phyloP scores from a whole-genome alignment of 176 grass and related monocot species.

The Microstegium vimineum region DNA sequence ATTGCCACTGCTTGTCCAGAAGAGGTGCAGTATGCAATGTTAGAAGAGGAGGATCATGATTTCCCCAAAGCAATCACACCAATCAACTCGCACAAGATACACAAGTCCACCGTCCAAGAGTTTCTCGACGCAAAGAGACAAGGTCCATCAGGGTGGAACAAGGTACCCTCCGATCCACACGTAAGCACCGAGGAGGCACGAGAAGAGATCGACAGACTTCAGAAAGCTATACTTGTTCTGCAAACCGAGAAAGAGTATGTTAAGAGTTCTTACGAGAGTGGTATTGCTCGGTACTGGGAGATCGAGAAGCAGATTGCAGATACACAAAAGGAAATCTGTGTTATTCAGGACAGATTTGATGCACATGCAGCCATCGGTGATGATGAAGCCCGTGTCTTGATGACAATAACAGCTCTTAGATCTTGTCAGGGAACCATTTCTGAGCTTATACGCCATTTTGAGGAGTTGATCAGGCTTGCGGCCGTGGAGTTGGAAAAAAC shows the following conservation, averaged over 20 bases:
- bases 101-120: constrained; percentile 43
- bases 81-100: constrained; percentile 47
- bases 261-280: constrained; percentile 71
- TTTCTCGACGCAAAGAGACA: constrained; percentile 40
- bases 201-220: constrained; percentile 58
- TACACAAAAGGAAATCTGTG: constrained; percentile 55
- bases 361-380: constrained; percentile 51
- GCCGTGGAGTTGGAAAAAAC: constrained; percentile 46
- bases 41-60: constrained; percentile 49
- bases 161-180: not conserved
- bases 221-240: constrained; percentile 74
- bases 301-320: constrained; percentile 72
- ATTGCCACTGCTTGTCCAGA: constrained; percentile 69
- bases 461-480: constrained; percentile 40
- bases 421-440: constrained; percentile 65
- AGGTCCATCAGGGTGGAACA: constrained; percentile 11
- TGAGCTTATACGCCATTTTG: constrained; percentile 42
- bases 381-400: constrained; percentile 65
- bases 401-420: constrained; percentile 62
- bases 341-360: constrained; percentile 60
- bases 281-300: constrained; percentile 61
- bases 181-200: constrained; percentile 41
- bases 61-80: constrained; percentile 54
- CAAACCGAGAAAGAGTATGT: constrained; percentile 79
- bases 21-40: constrained; percentile 56